Percentiles rank a stretch among this genome's conserved stretches.
Evolutionary conservation across 441 rosid genomes (phyloP).

Genomic region (Populus hybrid): DNA sequence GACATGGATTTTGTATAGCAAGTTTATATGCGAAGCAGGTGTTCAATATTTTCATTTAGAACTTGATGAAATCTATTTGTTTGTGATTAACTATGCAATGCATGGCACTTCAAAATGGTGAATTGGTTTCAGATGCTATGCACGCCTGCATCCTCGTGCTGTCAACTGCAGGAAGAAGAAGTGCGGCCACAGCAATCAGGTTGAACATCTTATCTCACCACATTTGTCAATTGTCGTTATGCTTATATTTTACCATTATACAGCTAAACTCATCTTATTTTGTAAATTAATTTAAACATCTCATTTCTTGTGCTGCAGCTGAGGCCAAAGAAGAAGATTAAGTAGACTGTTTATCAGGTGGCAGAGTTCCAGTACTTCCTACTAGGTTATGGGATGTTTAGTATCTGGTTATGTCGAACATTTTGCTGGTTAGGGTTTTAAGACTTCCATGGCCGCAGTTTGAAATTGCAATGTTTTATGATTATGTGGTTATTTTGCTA

Average conservation of each 20-base stretch:
- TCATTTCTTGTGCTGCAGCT: slow-evolving; percentile 34
- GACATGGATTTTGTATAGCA: not conserved
- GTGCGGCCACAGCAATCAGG: slow-evolving; percentile 74
- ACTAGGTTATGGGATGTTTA: slow-evolving; percentile 3
- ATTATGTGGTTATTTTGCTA: not conserved
- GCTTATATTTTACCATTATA: not conserved
- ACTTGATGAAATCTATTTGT: not conserved
- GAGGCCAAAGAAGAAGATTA: slow-evolving; percentile 73
- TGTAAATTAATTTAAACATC: not conserved
- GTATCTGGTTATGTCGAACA: not conserved
- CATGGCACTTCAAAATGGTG: not conserved
- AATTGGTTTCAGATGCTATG: slow-evolving; percentile 45
- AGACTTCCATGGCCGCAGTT: not conserved
- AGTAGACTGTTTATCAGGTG: slow-evolving; percentile 30
- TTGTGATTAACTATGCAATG: not conserved
- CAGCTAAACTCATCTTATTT: not conserved
- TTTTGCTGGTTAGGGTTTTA: not conserved
- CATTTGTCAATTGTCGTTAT: not conserved
- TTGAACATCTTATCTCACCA: not conserved
- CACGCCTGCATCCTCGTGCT: slow-evolving; percentile 63
- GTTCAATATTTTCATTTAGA: not conserved
- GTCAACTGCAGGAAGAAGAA: slow-evolving; percentile 72
- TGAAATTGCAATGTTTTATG: not conserved
- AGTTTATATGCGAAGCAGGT: not conserved
- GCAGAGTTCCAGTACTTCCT: not conserved